A percentile compares a stretch with the other conserved stretches of the same genome.
phyloP scores from a whole-genome alignment of 805 yeast species.

The Candida quercuum region DNA sequence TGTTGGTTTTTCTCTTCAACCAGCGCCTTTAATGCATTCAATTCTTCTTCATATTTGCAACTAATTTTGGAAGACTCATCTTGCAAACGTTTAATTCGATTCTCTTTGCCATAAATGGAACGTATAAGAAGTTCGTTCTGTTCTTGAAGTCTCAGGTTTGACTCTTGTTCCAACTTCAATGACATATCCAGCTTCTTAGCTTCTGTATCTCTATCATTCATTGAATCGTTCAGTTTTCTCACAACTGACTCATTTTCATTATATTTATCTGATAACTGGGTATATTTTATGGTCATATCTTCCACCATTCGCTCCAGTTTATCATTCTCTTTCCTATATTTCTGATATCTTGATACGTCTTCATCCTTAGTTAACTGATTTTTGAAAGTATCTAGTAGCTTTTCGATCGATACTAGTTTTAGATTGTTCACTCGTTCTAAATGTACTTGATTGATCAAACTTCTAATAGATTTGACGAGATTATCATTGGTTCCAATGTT shows the following conservation, averaged over 20 bases:
- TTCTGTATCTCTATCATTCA: not conserved
- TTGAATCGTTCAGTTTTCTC: too few species aligned
- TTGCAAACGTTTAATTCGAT: too few species aligned
- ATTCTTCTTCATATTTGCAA: too few species aligned
- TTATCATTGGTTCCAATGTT: conserved; percentile 52
- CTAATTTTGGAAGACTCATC: too few species aligned
- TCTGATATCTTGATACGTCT: not conserved
- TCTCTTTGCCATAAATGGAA: too few species aligned
- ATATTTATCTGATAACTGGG: not conserved
- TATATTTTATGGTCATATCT: not conserved
- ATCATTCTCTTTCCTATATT: not conserved
- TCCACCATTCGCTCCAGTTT: not conserved
- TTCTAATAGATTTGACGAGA: conserved; percentile 49
- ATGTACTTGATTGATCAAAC: conserved; percentile 49
- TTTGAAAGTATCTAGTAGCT: conserved; percentile 47
- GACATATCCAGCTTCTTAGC: not conserved
- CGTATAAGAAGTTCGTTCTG: too few species aligned
- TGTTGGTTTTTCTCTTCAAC: not conserved
- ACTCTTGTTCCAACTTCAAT: too few species aligned
- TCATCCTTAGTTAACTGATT: conserved; percentile 7
- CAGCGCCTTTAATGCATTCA: not conserved
- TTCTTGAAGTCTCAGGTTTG: too few species aligned
- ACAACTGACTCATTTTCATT: not conserved
- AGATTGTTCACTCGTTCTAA: conserved; percentile 55
- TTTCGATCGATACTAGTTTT: conserved; percentile 48